Evolutionary conservation across 2,329 filamentous ascomycete genomes (phyloP).

Genomic region (Madurella fahalii): DNA sequence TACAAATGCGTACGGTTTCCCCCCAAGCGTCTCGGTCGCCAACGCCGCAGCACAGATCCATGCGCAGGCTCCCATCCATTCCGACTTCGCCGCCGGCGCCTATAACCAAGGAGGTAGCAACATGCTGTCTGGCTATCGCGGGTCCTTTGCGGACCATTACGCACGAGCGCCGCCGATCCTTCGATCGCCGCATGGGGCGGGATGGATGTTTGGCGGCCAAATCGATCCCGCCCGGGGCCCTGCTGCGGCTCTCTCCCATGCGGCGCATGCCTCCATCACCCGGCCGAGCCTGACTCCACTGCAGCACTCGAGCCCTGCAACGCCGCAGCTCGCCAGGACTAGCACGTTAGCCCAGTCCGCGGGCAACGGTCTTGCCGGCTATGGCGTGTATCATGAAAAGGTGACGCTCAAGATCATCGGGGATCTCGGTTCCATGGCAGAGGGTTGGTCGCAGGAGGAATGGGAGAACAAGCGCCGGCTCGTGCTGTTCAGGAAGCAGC

Average conservation of each 20-base stretch:
- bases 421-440: constrained; percentile 78
- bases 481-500: constrained; percentile 81
- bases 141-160: constrained; percentile 50
- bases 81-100: constrained; percentile 29
- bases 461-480: constrained; percentile 74
- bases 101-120: constrained; percentile 43
- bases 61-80: constrained; percentile 36
- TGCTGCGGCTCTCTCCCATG: constrained; percentile 37
- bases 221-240: constrained; percentile 38
- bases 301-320: constrained; percentile 39
- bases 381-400: constrained; percentile 66
- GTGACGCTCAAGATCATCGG: constrained; percentile 81
- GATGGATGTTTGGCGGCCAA: constrained; percentile 36
- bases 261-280: constrained; percentile 41
- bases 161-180: constrained; percentile 31
- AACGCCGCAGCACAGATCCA: constrained; percentile 40
- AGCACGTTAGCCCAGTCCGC: constrained; percentile 46
- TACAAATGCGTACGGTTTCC: constrained; percentile 56
- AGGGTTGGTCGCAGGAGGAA: constrained; percentile 80
- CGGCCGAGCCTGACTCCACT: constrained; percentile 46
- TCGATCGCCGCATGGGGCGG: constrained; percentile 27
- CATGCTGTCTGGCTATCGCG: constrained; percentile 55
- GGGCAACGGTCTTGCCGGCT: constrained; percentile 37
- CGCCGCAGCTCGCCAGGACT: constrained; percentile 52
- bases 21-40: constrained; percentile 46